These are phyloP conservation scores for Termitomyces sp. DNA, from an alignment of 768 basidiomycete genomes.

Conservation along the genomic window DNA sequence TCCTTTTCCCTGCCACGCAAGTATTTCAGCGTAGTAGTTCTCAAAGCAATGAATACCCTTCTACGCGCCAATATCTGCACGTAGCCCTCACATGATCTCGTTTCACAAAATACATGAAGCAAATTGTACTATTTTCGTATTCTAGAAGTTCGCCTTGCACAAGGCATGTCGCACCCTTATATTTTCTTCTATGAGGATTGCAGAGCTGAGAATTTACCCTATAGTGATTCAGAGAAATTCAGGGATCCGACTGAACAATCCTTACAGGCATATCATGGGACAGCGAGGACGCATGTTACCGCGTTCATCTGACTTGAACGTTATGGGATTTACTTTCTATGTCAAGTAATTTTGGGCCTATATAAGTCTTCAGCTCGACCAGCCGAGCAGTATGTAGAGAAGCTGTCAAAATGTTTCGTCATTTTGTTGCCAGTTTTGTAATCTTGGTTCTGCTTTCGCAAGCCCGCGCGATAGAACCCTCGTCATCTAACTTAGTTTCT, in stretches of 20 bases:
- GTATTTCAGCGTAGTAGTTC: background rate
- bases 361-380: background rate
- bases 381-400: background rate
- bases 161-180: background rate
- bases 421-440: background rate
- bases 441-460: background rate
- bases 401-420: background rate
- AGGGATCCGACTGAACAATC: background rate
- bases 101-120: background rate
- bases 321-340: background rate
- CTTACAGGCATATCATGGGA: constrained; percentile 11
- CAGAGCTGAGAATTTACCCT: background rate
- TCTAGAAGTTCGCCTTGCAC: background rate
- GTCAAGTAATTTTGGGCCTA: constrained; percentile 2
- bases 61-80: background rate
- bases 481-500: background rate
- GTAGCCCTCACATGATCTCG: constrained; percentile 6
- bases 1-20: background rate
- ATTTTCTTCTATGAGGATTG: background rate
- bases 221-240: constrained; percentile 1
- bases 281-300: constrained; percentile 5
- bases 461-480: background rate
- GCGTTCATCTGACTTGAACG: constrained; percentile 2
- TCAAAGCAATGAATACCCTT: background rate
- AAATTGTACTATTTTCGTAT: background rate